phyloP scores from a whole-genome alignment of 257 asterid genomes.

The Ocimum tenuiflorum region DNA sequence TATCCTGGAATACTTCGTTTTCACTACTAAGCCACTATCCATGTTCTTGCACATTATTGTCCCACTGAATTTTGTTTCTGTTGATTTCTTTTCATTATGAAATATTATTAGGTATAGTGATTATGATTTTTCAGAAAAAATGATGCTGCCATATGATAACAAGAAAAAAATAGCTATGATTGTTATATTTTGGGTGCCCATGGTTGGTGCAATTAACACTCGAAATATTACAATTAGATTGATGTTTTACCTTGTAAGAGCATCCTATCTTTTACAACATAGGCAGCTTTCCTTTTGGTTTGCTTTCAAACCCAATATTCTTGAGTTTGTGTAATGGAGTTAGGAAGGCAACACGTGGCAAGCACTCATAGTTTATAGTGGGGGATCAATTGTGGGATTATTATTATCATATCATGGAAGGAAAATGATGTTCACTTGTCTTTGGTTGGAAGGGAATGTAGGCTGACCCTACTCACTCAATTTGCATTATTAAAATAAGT shows the following conservation, averaged over 20 bases:
- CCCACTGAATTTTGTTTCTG: slow-evolving; percentile 18
- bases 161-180: background rate
- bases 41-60: slow-evolving; percentile 18
- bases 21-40: slow-evolving; percentile 12
- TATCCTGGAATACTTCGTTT: slow-evolving; percentile 10
- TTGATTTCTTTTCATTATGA: background rate
- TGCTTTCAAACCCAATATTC: background rate
- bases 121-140: background rate
- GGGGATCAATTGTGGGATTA: slow-evolving; percentile 25
- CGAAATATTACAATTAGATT: no score
- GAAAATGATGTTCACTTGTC: background rate
- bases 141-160: background rate
- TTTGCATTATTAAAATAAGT: slow-evolving; percentile 28
- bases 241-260: background rate
- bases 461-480: slow-evolving; percentile 36
- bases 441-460: slow-evolving; percentile 14
- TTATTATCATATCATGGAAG: no score
- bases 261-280: background rate
- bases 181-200: background rate
- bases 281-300: background rate
- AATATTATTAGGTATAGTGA: background rate
- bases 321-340: slow-evolving; percentile 23
- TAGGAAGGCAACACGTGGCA: slow-evolving; percentile 44
- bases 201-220: background rate
- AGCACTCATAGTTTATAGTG: slow-evolving; percentile 28